These are phyloP conservation scores for Termitomyces heimii DNA, from an alignment of 768 basidiomycete genomes.

Conservation along the genomic window DNA sequence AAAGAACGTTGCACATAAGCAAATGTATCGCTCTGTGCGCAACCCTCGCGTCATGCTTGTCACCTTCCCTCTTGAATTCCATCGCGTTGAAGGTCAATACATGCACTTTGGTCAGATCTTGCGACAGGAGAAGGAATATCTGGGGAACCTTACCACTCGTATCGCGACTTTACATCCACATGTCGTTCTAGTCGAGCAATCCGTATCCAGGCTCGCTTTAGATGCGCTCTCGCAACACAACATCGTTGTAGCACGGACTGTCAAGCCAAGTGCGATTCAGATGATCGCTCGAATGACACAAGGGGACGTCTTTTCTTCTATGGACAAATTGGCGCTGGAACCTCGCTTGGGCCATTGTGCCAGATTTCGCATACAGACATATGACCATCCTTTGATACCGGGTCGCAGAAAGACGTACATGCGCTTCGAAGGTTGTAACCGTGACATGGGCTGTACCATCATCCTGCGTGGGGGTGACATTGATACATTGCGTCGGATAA, in stretches of 20 bases:
- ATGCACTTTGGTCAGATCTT: slow-evolving; percentile 89
- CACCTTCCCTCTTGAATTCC: slow-evolving; percentile 92
- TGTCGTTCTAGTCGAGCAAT: slow-evolving; percentile 86
- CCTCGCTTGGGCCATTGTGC: slow-evolving; percentile 86
- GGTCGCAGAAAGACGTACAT: slow-evolving; percentile 93
- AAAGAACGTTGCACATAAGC: slow-evolving; percentile 96
- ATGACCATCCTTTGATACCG: slow-evolving; percentile 92
- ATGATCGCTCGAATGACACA: slow-evolving; percentile 93
- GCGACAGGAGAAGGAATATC: slow-evolving; percentile 89
- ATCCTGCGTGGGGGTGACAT: slow-evolving; percentile 84
- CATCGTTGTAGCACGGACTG: slow-evolving; percentile 85
- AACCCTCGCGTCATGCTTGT: slow-evolving; percentile 96
- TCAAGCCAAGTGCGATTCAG: slow-evolving; percentile 83
- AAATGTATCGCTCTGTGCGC: slow-evolving; percentile 76
- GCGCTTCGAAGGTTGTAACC: slow-evolving; percentile 95
- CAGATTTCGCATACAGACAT: slow-evolving; percentile 85
- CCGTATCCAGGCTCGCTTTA: slow-evolving; percentile 85
- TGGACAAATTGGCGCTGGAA: slow-evolving; percentile 88
- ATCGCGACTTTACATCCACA: slow-evolving; percentile 92
- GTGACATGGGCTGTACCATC: slow-evolving; percentile 93
- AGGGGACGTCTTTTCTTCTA: slow-evolving; percentile 90
- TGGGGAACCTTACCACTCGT: slow-evolving; percentile 80
- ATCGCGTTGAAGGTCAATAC: slow-evolving; percentile 88
- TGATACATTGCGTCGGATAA: slow-evolving; percentile 76
- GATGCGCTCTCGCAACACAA: slow-evolving; percentile 81